Percentiles rank a stretch among this genome's conserved stretches.
Evolutionary conservation across 83 land plant species (phyloP).

Genomic region (Thuja plicata): DNA sequence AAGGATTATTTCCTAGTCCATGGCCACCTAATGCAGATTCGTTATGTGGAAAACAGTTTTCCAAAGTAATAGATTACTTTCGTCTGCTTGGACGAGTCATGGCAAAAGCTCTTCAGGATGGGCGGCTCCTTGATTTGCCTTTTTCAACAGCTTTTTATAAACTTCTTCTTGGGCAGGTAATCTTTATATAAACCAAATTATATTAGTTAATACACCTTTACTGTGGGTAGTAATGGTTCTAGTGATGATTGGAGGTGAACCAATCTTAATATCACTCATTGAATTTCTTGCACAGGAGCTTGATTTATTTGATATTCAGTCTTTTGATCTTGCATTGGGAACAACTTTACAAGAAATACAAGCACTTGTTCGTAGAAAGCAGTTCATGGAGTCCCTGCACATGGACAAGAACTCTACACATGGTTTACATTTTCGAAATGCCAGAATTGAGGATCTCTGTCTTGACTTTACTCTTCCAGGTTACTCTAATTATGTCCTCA

Average conservation of each 20-base stretch:
- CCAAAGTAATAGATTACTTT: slow-evolving; percentile 75
- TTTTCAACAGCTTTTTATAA: slow-evolving; percentile 88
- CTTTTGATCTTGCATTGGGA: slow-evolving; percentile 90
- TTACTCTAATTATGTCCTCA: slow-evolving; percentile 64
- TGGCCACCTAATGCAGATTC: slow-evolving; percentile 42
- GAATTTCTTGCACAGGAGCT: slow-evolving; percentile 61
- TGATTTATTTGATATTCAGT: slow-evolving; percentile 64
- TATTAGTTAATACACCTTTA: background rate
- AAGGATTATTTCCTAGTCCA: slow-evolving; percentile 94
- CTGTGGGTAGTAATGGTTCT: background rate
- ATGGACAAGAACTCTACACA: slow-evolving; percentile 6
- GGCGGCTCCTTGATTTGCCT: slow-evolving; percentile 91
- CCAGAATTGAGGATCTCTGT: slow-evolving; percentile 79
- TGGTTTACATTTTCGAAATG: slow-evolving; percentile 42
- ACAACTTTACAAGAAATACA: slow-evolving; percentile 69
- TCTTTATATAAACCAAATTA: background rate
- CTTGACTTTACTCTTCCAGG: slow-evolving; percentile 95
- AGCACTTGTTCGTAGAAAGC: slow-evolving; percentile 63
- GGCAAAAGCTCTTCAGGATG: slow-evolving; percentile 99
- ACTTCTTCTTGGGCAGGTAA: slow-evolving; percentile 90
- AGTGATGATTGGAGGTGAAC: background rate
- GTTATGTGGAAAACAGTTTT: slow-evolving; percentile 25
- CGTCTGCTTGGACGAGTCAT: slow-evolving; percentile 85
- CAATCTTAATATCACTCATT: background rate
- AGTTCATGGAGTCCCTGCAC: slow-evolving; percentile 26